Evolutionary conservation across 2,329 filamentous ascomycete genomes (phyloP).

Genomic region (Cytospora mali): DNA sequence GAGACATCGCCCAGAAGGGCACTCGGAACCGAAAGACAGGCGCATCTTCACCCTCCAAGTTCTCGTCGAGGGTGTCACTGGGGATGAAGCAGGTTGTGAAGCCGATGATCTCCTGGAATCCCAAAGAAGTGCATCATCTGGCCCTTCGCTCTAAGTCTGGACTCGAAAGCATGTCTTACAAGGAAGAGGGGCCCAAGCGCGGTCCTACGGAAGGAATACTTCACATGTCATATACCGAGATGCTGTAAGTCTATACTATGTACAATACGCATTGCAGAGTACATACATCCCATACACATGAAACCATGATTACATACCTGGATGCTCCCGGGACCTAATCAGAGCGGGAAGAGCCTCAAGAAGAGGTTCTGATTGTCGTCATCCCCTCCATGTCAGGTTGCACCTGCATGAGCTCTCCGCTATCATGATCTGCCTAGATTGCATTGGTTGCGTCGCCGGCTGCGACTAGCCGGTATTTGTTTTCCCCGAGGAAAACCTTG

Average conservation of each 20-base stretch:
- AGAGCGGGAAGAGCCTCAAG: not conserved
- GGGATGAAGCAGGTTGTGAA: no score
- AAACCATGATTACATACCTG: no score
- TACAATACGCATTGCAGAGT: not conserved
- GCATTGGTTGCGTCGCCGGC: not conserved
- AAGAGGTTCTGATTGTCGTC: not conserved
- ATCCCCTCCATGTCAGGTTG: not conserved
- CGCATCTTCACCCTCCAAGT: not conserved
- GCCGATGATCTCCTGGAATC: no score
- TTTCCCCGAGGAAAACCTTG: no score
- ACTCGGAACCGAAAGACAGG: not conserved
- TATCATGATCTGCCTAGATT: not conserved
- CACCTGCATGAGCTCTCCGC: not conserved
- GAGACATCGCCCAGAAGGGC: not conserved
- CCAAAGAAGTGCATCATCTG: no score
- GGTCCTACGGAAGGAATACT: not conserved
- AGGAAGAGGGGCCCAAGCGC: not conserved
- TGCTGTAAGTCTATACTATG: not conserved
- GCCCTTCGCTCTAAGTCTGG: no score
- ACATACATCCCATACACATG: not conserved
- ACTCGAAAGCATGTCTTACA: not conserved
- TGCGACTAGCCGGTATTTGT: not conserved
- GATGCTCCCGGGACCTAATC: not conserved
- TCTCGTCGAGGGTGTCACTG: no score
- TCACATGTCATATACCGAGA: not conserved